Conservation (phyloP, 1,284 basidiomycete genomes). For the Leccinum huronense region DNA sequence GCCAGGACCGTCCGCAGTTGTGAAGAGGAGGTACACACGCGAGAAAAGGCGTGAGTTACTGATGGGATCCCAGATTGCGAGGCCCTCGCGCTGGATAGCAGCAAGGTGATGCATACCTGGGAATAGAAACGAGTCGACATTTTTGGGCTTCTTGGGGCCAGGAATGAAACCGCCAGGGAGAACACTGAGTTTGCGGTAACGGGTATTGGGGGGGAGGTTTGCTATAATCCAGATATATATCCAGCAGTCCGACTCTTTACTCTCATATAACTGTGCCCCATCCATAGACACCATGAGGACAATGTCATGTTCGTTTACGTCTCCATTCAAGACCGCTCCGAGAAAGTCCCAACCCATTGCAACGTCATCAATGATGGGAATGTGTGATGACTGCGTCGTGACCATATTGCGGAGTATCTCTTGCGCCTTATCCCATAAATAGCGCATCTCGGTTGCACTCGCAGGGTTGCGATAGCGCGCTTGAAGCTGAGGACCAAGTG, state of each 20-base stretch:
- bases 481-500: too few species aligned
- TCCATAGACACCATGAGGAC: not conserved
- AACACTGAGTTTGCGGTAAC: slow-evolving; percentile 5
- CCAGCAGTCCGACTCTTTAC: slow-evolving; percentile 9
- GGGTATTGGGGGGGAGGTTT: not conserved
- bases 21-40: not conserved
- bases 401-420: too few species aligned
- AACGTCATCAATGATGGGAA: not conserved
- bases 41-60: not conserved
- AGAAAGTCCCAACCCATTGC: not conserved
- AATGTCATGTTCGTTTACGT: not conserved
- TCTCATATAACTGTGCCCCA: not conserved
- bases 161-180: slow-evolving; percentile 12
- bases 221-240: slow-evolving; percentile 11
- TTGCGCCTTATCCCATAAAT: too few species aligned
- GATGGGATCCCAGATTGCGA: not conserved
- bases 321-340: not conserved
- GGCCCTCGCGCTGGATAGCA: not conserved
- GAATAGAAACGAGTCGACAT: slow-evolving; percentile 11
- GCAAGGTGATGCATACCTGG: slow-evolving; percentile 3
- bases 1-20: not conserved
- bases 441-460: too few species aligned
- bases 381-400: not conserved
- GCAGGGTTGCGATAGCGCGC: too few species aligned
- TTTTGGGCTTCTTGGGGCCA: slow-evolving; percentile 13